Base-by-base conservation (phyloP, 495 filamentous ascomycete genomes). In the Lineolata rhizophorae region DNA sequence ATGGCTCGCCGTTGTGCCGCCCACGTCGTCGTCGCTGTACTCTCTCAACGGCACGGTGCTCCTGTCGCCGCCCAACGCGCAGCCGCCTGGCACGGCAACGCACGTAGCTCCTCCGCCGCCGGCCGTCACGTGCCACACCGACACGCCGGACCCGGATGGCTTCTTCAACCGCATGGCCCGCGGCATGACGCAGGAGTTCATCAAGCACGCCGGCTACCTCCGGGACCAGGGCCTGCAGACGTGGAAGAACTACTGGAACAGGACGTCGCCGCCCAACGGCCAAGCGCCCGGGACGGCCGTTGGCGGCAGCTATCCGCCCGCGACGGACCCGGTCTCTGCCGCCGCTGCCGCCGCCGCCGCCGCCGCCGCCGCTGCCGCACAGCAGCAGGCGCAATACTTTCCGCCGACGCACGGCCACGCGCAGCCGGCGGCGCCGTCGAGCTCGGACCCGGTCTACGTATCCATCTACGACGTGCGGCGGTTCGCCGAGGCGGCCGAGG, bases 241-340 rank as follows among this genome's bases (percentile, higher is more conserved):
- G 0, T 90, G 81, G 69, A 83, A 81, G 41, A 79, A 61, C 42
- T 94, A 95, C 51, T 87, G 79, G 76, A 78, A 75, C 35, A 73
- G 70, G 37, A 37, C 57, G n/a, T 32, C 51, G 11, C 38, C 47
- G 21, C 36, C 28, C 32, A 54, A 62, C 18, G 40, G 43, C 9
- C 42, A 53, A 14, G 59, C 36, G 10, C 43, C 47, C 14, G 50
- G 41, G 13, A 34, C 41, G 11, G 25, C 37, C 22, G 44, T 47
- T 20, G 40, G 24, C 15, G n/a, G n/a, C n/a, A n/a, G n/a, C n/a
- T n/a, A n/a, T n/a, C n/a, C n/a, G n/a, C n/a, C n/a, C n/a, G n/a
- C n/a, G n/a, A n/a, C 49, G 45, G 18, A 31, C 45, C 10, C 41
- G 50, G 10, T 48, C 53, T 21, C 35, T 39, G 10, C 52, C 42